A percentile compares a stretch with the other conserved stretches of the same genome.
Conservation (phyloP, 805 yeast species). For the Zygosaccharomyces rouxii region DNA sequence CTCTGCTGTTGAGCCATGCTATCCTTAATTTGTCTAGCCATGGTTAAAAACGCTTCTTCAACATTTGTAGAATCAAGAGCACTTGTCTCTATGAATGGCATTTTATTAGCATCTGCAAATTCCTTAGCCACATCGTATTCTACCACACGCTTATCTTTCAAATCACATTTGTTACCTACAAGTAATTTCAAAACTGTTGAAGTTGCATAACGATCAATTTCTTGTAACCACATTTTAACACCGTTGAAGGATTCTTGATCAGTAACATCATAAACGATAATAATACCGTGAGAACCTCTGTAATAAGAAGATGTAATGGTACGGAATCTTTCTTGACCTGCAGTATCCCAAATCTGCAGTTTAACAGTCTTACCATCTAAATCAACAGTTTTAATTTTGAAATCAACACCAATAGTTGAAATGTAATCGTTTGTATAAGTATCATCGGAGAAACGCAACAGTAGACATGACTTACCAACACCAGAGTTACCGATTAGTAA, state of each 20-base stretch:
- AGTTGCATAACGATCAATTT: constrained; percentile 96
- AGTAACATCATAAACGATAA: constrained; percentile 95
- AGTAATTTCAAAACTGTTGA: constrained; percentile 93
- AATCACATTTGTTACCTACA: constrained; percentile 95
- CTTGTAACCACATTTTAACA: constrained; percentile 98
- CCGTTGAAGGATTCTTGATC: constrained; percentile 95
- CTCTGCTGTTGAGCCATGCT: constrained; percentile 72
- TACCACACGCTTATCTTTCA: constrained; percentile 89
- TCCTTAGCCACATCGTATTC: constrained; percentile 96
- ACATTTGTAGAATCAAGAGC: constrained; percentile 94
- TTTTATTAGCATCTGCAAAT: constrained; percentile 86
- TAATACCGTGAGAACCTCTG: constrained; percentile 98
- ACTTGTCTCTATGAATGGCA: constrained; percentile 93
- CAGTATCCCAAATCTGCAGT: constrained; percentile 99
- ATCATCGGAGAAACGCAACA: constrained; percentile 94
- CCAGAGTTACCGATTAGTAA: constrained; percentile 97
- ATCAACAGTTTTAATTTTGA: constrained; percentile 83
- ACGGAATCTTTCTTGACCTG: constrained; percentile 97
- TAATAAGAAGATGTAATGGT: constrained; percentile 96
- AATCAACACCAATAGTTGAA: constrained; percentile 97
- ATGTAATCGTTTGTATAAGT: constrained; percentile 95
- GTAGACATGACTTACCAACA: constrained; percentile 94
- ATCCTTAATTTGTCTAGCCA: constrained; percentile 98
- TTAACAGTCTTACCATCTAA: constrained; percentile 96
- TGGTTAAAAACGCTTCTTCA: constrained; percentile 96